Evolutionary conservation across 352 stramenopile species (phyloP).

Genomic region (Blastocystis sp.): DNA sequence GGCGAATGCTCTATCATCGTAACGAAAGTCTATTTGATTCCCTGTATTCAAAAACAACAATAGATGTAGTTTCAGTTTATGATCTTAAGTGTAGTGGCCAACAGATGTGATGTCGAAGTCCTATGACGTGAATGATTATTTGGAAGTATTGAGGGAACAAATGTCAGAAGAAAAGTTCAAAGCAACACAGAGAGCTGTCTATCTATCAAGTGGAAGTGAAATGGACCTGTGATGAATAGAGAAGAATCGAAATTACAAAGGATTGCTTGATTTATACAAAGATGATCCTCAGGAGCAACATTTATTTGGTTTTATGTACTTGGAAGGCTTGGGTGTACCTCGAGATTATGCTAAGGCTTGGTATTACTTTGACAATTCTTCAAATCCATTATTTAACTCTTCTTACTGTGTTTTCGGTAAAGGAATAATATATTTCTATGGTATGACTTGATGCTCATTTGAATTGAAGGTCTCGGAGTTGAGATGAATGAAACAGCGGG

Average conservation of each 20-base stretch:
- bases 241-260: slow-evolving; percentile 27
- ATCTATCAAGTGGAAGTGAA: neutral
- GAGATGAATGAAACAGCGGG: neutral
- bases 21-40: slow-evolving; percentile 44
- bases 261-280: neutral
- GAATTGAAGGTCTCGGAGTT: neutral
- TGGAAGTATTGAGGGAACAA: slow-evolving; percentile 18
- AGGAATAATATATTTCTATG: slow-evolving; percentile 40
- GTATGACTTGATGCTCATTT: neutral
- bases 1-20: neutral
- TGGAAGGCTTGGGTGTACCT: slow-evolving; percentile 7
- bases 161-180: neutral
- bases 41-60: neutral
- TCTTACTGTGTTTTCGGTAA: slow-evolving; percentile 20
- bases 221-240: neutral
- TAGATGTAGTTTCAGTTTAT: neutral
- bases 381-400: slow-evolving; percentile 45
- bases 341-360: slow-evolving; percentile 10
- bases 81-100: slow-evolving; percentile 20
- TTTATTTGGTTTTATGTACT: slow-evolving; percentile 44
- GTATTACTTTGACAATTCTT: slow-evolving; percentile 34
- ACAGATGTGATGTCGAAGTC: neutral
- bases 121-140: slow-evolving; percentile 50
- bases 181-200: neutral
- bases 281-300: slow-evolving; percentile 40